Conservation (phyloP, 1,284 basidiomycete genomes). For the Ganoderma lingzhi region DNA sequence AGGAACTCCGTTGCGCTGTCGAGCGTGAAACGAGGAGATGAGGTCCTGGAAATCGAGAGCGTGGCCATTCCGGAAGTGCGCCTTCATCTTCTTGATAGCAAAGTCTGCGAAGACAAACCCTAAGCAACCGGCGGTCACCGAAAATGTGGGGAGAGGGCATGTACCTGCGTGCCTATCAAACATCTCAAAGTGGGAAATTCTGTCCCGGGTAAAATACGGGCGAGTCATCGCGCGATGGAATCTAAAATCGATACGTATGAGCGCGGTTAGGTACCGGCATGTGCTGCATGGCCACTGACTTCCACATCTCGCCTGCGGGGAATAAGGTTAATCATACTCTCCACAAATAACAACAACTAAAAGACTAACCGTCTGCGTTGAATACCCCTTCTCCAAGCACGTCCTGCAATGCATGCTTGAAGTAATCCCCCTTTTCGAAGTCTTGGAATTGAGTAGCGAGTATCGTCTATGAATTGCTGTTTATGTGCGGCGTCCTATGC, state of each 20-base stretch:
- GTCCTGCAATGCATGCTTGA: slow-evolving; percentile 23
- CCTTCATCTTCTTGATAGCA: slow-evolving; percentile 26
- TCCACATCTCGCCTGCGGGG: slow-evolving; percentile 35
- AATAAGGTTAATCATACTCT: neutral
- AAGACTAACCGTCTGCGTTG: slow-evolving; percentile 33
- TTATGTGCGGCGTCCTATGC: neutral
- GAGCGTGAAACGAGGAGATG: slow-evolving; percentile 48
- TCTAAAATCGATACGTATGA: slow-evolving; percentile 21
- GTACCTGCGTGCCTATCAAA: slow-evolving; percentile 26
- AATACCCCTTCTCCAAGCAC: slow-evolving; percentile 34
- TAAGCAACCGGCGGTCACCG: neutral
- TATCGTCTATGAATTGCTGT: slow-evolving; percentile 23
- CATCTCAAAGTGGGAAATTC: slow-evolving; percentile 28
- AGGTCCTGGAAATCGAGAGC: slow-evolving; percentile 39
- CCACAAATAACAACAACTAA: neutral
- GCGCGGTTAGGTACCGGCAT: too few relatives aligned
- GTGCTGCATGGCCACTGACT: slow-evolving; percentile 26
- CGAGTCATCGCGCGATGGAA: slow-evolving; percentile 43
- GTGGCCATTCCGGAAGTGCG: slow-evolving; percentile 21
- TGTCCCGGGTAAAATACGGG: slow-evolving; percentile 28
- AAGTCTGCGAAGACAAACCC: slow-evolving; percentile 8
- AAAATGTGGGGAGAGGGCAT: neutral
- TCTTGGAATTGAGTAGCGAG: slow-evolving; percentile 35
- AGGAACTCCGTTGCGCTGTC: slow-evolving; percentile 52
- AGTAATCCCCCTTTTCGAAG: slow-evolving; percentile 30